Percentiles rank a stretch among this genome's conserved stretches.
Evolutionary conservation across 352 stramenopile genomes (phyloP).

Genomic region (Phytophthora syringae): DNA sequence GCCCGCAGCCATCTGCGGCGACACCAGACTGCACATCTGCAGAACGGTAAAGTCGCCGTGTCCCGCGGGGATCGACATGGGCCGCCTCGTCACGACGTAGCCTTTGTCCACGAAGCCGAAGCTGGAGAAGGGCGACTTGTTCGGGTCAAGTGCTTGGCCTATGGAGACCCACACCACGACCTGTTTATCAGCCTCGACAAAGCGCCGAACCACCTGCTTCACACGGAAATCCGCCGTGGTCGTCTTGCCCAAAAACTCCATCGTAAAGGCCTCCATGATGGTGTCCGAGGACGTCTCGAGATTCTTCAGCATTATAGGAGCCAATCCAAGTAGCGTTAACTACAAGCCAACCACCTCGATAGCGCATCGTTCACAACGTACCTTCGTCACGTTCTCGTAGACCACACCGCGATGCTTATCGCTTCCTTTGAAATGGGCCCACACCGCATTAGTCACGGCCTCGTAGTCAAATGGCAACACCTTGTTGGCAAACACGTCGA

Average conservation of each 20-base stretch:
- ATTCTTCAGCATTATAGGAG: constrained; percentile 12
- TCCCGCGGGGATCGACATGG: constrained; percentile 32
- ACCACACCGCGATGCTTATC: constrained; percentile 41
- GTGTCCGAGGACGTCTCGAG: constrained; percentile 42
- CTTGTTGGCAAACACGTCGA: constrained; percentile 47
- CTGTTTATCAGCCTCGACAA: constrained; percentile 40
- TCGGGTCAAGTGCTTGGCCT: constrained; percentile 23
- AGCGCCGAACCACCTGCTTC: constrained; percentile 49
- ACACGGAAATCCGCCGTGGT: constrained; percentile 42
- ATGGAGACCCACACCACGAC: constrained; percentile 58
- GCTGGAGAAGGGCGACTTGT: constrained; percentile 43
- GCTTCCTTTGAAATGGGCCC: constrained; percentile 42
- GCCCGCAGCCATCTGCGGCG: constrained; percentile 48
- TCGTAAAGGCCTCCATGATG: constrained; percentile 52
- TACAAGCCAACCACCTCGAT: not conserved
- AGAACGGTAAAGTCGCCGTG: constrained; percentile 49
- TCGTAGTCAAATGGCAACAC: constrained; percentile 39
- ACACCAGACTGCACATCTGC: constrained; percentile 64
- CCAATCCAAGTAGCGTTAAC: constrained; percentile 10
- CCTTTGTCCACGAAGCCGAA: constrained; percentile 61
- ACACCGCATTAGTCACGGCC: constrained; percentile 33
- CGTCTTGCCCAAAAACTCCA: constrained; percentile 45
- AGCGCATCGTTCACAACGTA: constrained; percentile 4
- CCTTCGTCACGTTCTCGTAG: constrained; percentile 40
- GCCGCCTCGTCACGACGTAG: constrained; percentile 61